These are phyloP conservation scores for Malus hybrid DNA, from an alignment of 331 rosid genomes.

Conservation along the genomic window DNA sequence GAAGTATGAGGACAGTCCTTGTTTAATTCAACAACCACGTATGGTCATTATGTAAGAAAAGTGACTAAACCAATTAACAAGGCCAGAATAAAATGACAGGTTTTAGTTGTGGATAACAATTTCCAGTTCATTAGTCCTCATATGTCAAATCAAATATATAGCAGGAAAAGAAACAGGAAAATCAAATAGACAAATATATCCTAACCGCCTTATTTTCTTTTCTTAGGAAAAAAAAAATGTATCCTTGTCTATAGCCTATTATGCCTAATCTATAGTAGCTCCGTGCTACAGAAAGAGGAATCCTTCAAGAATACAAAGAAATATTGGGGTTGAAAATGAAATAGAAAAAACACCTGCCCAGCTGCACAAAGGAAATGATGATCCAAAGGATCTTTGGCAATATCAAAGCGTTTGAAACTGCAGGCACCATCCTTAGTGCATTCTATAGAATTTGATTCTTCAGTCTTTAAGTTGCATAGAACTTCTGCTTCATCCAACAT, in stretches of 20 bases:
- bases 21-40: slow-evolving; percentile 1
- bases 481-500: slow-evolving; percentile 37
- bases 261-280: neutral
- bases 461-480: slow-evolving; percentile 35
- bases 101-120: neutral
- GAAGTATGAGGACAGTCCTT: slow-evolving; percentile 10
- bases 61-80: neutral
- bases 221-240: neutral
- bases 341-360: slow-evolving; percentile 54
- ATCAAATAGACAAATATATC: neutral
- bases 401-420: slow-evolving; percentile 81
- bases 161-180: neutral
- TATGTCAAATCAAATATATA: neutral
- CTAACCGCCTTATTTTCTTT: neutral
- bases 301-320: neutral
- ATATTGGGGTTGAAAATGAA: neutral
- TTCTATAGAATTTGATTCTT: slow-evolving; percentile 29
- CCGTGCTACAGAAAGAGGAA: neutral
- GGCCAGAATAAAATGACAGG: neutral
- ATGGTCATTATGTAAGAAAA: neutral
- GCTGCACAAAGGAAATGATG: slow-evolving; percentile 73
- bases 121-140: neutral
- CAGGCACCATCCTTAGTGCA: slow-evolving; percentile 33
- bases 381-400: slow-evolving; percentile 70
- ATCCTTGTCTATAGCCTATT: neutral